Conservation (phyloP, 2,329 filamentous ascomycete species). For the Pochonia chlamydosporia region DNA sequence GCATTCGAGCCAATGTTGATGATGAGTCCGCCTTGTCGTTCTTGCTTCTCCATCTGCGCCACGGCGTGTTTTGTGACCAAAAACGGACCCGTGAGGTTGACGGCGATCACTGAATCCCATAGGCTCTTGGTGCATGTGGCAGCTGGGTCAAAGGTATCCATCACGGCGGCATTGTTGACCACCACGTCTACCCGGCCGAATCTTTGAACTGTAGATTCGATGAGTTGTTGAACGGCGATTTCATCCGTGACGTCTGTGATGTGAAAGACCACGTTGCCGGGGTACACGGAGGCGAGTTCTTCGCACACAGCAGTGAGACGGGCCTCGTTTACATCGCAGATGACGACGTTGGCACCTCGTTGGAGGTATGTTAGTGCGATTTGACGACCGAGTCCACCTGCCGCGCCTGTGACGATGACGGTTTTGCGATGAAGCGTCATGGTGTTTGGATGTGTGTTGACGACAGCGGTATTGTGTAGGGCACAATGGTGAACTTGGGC, state of each 20-base stretch:
- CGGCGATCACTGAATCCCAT: slow-evolving; percentile 48
- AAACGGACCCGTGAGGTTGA: slow-evolving; percentile 52
- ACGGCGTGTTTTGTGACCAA: slow-evolving; percentile 46
- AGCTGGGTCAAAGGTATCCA: slow-evolving; percentile 50
- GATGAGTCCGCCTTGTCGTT: slow-evolving; percentile 33
- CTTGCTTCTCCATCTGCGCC: slow-evolving; percentile 18
- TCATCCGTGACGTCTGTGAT: not conserved
- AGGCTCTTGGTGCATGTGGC: slow-evolving; percentile 36
- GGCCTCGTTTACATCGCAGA: slow-evolving; percentile 23
- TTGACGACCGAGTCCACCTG: slow-evolving; percentile 24
- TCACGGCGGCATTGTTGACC: slow-evolving; percentile 52
- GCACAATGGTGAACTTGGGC: too few relatives aligned
- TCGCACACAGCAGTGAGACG: slow-evolving; percentile 9
- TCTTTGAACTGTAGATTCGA: slow-evolving; percentile 12
- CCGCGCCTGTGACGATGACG: slow-evolving; percentile 26
- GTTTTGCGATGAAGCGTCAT: slow-evolving; percentile 17
- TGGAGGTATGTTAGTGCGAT: slow-evolving; percentile 23
- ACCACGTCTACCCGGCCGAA: slow-evolving; percentile 42
- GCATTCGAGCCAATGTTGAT: slow-evolving; percentile 48
- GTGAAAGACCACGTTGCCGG: not conserved
- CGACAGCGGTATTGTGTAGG: not conserved
- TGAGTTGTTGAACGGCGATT: slow-evolving; percentile 16
- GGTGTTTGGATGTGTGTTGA: not conserved
- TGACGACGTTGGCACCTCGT: slow-evolving; percentile 24
- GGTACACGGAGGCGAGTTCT: not conserved